Percentiles rank a stretch among this genome's conserved stretches.
phyloP scores from a whole-genome alignment of 2,329 filamentous ascomycete species.

The Cordyceps militaris region DNA sequence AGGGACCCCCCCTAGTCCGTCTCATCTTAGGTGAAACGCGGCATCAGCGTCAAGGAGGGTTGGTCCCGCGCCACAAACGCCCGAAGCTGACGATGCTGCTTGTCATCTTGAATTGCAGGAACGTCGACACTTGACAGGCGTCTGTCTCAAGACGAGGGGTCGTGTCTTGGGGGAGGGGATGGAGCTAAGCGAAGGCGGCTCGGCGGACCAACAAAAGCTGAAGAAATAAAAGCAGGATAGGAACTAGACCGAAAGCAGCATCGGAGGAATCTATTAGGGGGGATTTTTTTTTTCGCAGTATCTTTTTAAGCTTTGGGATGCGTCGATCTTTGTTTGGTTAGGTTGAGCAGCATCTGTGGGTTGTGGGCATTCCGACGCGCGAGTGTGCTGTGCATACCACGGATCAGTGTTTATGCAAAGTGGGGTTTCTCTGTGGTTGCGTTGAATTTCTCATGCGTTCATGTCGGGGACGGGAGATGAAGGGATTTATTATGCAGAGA shows the following conservation, averaged over 20 bases:
- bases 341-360: not conserved
- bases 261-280: too few relatives aligned
- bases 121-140: not conserved
- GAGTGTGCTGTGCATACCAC: not conserved
- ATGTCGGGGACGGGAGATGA: not conserved
- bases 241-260: not conserved
- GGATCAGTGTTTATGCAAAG: not conserved
- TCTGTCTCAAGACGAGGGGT: not conserved
- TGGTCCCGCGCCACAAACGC: not conserved
- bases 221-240: not conserved
- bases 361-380: not conserved
- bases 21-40: slow-evolving; percentile 11
- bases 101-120: not conserved
- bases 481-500: not conserved
- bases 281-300: not conserved
- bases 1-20: not conserved
- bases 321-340: not conserved
- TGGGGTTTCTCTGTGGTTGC: not conserved
- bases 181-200: too few relatives aligned
- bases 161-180: too few relatives aligned
- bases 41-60: not conserved
- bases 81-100: not conserved
- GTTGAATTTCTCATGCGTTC: too few relatives aligned
- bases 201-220: not conserved
- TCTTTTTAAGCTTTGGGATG: not conserved